Base-by-base conservation (phyloP, 768 basidiomycete genomes). In the Phylloporus sp. region DNA sequence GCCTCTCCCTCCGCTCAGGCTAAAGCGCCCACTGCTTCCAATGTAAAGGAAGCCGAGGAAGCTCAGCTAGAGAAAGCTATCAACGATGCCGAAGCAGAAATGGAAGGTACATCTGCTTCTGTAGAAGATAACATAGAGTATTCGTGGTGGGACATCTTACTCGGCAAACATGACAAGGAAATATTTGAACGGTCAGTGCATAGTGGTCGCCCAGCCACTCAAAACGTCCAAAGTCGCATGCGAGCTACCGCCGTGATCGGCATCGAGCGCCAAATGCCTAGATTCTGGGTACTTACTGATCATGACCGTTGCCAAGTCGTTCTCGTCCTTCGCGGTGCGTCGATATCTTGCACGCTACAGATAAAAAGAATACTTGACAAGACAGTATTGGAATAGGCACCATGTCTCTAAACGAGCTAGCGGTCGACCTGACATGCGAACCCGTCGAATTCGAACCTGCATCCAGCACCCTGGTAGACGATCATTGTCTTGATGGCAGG, bases 231-330 rank as follows among this genome's bases (percentile, higher is more conserved):
- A 38, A 69, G 64, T 23, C 74, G 71, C 45, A 69, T 78, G 68
- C 74, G 74, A 46, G 69, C 78, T 8, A 80, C 78, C 6, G 82
- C 82, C 8, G 78, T 82, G 27, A 73, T 84, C 20, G 84, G 86
- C 13, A 69, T 75, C 38, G 82, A 84, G 53, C 76, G 79, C 50
- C 72, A 81, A 50, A 85, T 89, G 81, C 89, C 90, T 3, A 74
- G 86, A 28, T 91, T 84, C 61, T 91, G 90, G 88, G 82, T 90
- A 4, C 71, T 92, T 17, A 90, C 86, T 1, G 90, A 91, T 61
- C 84, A 92, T 58, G 74, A 74, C 36, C 74, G 89, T 31, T 69
- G 68, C 5, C 84, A 90, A 61, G 76, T 91, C 38, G 84, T 90
- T 9, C 76, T 91, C 21, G 85, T 90, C 14, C 69, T 87, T 37